Conservation (phyloP, 805 yeast species). For the Saturnispora kantuleensis region DNA sequence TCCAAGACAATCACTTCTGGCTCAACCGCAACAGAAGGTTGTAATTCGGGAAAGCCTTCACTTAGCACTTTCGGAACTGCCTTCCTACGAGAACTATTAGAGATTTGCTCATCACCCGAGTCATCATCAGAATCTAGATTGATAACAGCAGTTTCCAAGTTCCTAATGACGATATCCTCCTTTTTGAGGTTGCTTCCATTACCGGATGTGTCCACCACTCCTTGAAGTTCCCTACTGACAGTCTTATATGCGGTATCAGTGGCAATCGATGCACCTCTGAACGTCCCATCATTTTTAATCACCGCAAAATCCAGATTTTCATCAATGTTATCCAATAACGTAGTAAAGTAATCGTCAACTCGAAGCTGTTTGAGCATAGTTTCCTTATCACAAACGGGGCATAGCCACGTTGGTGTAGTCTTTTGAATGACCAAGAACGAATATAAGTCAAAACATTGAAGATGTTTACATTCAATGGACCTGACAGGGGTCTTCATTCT, state of each 20-base stretch:
- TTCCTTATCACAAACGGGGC: constrained; percentile 66
- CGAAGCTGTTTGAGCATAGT: constrained; percentile 51
- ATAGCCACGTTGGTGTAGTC: constrained; percentile 77
- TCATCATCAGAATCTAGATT: constrained; percentile 8
- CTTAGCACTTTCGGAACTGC: too few relatives aligned
- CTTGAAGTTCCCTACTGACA: constrained; percentile 2
- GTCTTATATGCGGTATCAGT: constrained; percentile 6
- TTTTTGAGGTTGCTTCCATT: constrained; percentile 5
- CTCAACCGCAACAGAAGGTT: too few relatives aligned
- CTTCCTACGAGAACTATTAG: too few relatives aligned
- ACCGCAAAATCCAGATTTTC: constrained; percentile 56
- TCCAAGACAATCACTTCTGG: too few relatives aligned
- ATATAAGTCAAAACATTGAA: constrained; percentile 80
- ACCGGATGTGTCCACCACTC: not conserved
- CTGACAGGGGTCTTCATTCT: constrained; percentile 66
- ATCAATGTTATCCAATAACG: constrained; percentile 44
- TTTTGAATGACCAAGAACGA: constrained; percentile 66
- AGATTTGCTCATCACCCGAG: not conserved
- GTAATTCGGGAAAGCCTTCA: too few relatives aligned
- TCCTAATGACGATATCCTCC: constrained; percentile 9
- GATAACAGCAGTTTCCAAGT: constrained; percentile 4
- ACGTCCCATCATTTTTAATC: constrained; percentile 61
- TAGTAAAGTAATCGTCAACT: constrained; percentile 62
- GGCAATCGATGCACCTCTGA: constrained; percentile 35
- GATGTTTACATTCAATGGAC: constrained; percentile 62